Conservation (phyloP, 306 rosid genomes). For the Cucumis sativus region DNA sequence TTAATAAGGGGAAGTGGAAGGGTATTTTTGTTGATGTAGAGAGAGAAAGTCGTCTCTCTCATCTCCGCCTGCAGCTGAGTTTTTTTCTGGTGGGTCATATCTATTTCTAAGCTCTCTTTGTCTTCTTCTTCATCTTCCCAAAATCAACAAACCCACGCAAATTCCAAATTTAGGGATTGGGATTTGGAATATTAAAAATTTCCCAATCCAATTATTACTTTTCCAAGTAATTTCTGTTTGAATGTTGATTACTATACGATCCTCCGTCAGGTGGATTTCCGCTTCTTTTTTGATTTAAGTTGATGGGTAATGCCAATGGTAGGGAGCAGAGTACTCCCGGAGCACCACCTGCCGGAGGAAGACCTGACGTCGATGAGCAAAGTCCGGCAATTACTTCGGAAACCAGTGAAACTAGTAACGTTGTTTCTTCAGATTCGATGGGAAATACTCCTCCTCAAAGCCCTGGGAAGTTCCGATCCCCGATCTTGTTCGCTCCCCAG, state of each 20-base stretch:
- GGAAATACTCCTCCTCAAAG: constrained; percentile 64
- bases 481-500: constrained; percentile 73
- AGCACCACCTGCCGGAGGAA: constrained; percentile 12
- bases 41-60: neutral
- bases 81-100: neutral
- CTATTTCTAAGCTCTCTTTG: neutral
- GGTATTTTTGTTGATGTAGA: neutral
- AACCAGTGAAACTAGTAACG: constrained; percentile 19
- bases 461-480: constrained; percentile 54
- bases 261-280: neutral
- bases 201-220: neutral
- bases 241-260: neutral
- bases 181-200: neutral
- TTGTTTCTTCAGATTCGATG: constrained; percentile 55
- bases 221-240: neutral
- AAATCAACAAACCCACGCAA: neutral
- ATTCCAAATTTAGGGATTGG: neutral
- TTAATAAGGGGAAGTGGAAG: neutral
- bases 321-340: constrained; percentile 33
- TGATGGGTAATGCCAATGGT: constrained; percentile 62
- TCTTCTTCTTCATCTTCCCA: neutral
- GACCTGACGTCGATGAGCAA: constrained; percentile 22
- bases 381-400: constrained; percentile 14
- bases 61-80: constrained; percentile 1
- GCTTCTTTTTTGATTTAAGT: neutral